Evolutionary conservation across 225 moss, liverwort and hornwort genomes (phyloP), one percentile per base, ranked within the genome.

Genomic region (Polytrichum formosum): DNA sequence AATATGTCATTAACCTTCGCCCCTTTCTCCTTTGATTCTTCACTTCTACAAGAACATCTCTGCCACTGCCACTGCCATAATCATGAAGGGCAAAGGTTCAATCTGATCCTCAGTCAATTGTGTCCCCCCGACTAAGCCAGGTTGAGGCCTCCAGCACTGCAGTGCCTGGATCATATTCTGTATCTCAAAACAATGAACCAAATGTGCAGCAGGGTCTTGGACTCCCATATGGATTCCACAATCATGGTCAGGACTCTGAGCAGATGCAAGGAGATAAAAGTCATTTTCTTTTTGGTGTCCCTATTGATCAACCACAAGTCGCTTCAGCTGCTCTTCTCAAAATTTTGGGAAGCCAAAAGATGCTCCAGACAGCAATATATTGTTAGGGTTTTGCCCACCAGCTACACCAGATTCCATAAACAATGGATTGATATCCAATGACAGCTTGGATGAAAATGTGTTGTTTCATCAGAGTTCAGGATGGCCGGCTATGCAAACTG

Each of bases 181-280:
- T 82, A n/a, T 81, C 82, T 85, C 92, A 92, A 75, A 82, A 83
- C 62, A 79, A 69, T 63, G 93, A 92, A 79, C 70, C 92, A 71
- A 74, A 79, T 80, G 81, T 76, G 72, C 89, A 77, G 82, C 81
- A 63, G 65, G 94, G 74, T 89, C 92, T 79, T 81, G 83, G 88
- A 85, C 82, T 69, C 80, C 76, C 63, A 85, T 88, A 70, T 79
- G 91, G 73, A 56, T 97, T 89, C 72, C 79, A 85, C 28, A 91
- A 85, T 54, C 83, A 76, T 79, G 78, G 83, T 61, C 90, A 91
- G 76, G 88, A 91, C 63, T 84, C 88, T 74, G 94, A 92, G 69
- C 91, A 92, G 75, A 79, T 91, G 66, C 91, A 91, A 79, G 76
- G 87, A 68, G 96, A 91, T 75, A 87, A 88, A 26, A 80, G 87